Conservation (phyloP, 352 stramenopile genomes). For the Pythium aquatile region DNA sequence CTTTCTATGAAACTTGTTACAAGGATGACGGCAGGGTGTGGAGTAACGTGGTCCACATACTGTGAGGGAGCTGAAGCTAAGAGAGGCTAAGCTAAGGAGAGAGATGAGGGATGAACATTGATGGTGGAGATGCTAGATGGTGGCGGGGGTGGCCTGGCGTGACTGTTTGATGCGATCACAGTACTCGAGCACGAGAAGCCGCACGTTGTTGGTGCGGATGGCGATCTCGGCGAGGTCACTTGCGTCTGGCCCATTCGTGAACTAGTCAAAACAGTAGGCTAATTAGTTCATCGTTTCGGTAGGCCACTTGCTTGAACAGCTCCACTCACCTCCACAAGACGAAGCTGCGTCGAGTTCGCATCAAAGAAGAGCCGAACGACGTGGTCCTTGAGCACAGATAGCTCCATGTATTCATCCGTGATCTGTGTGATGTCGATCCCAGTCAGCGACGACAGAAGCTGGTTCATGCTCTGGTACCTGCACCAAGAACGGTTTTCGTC, state of each 20-base stretch:
- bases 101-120: neutral
- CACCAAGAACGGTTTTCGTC: neutral
- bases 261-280: constrained; percentile 12
- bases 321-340: constrained; percentile 52
- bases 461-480: constrained; percentile 67
- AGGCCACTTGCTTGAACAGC: neutral
- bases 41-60: neutral
- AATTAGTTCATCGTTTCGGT: neutral
- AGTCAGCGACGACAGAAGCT: constrained; percentile 50
- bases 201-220: constrained; percentile 57
- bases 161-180: constrained; percentile 39
- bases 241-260: constrained; percentile 28
- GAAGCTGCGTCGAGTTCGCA: constrained; percentile 47
- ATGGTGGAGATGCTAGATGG: neutral
- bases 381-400: constrained; percentile 51
- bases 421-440: constrained; percentile 59
- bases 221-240: constrained; percentile 53
- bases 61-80: neutral
- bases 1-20: constrained; percentile 6
- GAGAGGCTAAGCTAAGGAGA: neutral
- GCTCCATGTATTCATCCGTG: constrained; percentile 57
- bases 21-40: neutral
- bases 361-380: constrained; percentile 61
- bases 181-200: constrained; percentile 61
- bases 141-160: neutral